Conservation (phyloP, 1,284 basidiomycete species). For the Papiliotrema fonsecae region DNA sequence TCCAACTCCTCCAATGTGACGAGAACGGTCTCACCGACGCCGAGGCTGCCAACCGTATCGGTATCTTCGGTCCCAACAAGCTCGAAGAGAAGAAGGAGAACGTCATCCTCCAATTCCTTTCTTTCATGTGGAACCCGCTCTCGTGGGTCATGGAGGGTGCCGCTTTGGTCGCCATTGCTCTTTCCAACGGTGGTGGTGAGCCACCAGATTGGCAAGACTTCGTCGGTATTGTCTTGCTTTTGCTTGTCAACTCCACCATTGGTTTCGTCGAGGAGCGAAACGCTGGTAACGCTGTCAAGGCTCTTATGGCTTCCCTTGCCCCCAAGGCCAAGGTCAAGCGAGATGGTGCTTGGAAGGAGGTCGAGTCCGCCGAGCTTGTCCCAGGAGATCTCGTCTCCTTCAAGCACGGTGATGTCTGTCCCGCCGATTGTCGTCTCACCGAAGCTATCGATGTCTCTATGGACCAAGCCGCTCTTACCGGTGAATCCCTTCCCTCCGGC, state of each 20-base stretch:
- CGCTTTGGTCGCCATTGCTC: constrained; percentile 89
- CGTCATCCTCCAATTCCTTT: constrained; percentile 66
- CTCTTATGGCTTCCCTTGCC: constrained; percentile 97
- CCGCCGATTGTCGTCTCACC: constrained; percentile 89
- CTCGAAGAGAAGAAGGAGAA: constrained; percentile 88
- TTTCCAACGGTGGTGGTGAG: constrained; percentile 80
- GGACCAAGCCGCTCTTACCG: constrained; percentile 93
- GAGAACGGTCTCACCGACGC: constrained; percentile 71
- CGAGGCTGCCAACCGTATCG: constrained; percentile 80
- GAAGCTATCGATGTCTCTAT: constrained; percentile 94
- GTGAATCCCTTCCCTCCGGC: constrained; percentile 84
- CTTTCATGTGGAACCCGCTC: constrained; percentile 98
- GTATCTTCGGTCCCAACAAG: constrained; percentile 93
- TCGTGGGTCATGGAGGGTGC: constrained; percentile 99
- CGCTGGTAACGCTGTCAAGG: constrained; percentile 97
- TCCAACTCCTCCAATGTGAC: constrained; percentile 82
- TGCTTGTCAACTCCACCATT: constrained; percentile 92
- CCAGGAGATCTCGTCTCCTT: constrained; percentile 92
- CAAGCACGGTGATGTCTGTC: constrained; percentile 97
- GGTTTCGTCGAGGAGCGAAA: constrained; percentile 98
- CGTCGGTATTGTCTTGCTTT: constrained; percentile 86
- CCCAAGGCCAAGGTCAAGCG: constrained; percentile 93
- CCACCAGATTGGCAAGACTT: constrained; percentile 98
- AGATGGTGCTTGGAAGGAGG: constrained; percentile 73
- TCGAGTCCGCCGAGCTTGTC: constrained; percentile 81